phyloP scores from a whole-genome alignment of 345 rosid genomes.

The Diplotaxis tenuifolia region DNA sequence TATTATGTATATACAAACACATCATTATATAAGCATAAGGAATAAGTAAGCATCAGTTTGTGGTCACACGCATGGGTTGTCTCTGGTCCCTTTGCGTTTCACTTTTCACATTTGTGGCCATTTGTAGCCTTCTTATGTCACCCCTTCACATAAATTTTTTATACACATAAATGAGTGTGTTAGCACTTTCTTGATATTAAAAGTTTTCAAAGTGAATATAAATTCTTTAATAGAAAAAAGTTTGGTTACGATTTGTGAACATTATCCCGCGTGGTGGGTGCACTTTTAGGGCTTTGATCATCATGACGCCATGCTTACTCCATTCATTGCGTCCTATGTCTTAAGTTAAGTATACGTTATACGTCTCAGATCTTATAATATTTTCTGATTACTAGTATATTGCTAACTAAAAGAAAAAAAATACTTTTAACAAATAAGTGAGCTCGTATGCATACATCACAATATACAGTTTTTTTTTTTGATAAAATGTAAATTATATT shows the following conservation, averaged over 20 bases:
- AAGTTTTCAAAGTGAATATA: constrained; percentile 17
- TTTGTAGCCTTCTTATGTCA: constrained; percentile 40
- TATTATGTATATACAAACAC: not conserved
- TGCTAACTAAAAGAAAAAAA: not conserved
- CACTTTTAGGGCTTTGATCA: constrained; percentile 41
- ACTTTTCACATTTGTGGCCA: constrained; percentile 41
- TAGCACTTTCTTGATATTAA: constrained; percentile 31
- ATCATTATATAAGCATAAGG: constrained; percentile 16
- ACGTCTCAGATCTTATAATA: not conserved
- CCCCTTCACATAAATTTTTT: constrained; percentile 20
- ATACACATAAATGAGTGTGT: constrained; percentile 29
- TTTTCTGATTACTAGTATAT: not conserved
- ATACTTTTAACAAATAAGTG: not conserved
- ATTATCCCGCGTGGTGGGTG: constrained; percentile 29
- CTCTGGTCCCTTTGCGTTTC: constrained; percentile 54
- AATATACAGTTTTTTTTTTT: too few species aligned
- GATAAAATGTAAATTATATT: too few species aligned
- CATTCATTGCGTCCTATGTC: not conserved
- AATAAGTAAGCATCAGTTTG: constrained; percentile 40
- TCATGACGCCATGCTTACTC: constrained; percentile 40
- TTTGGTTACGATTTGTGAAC: constrained; percentile 30
- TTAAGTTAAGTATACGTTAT: too few species aligned
- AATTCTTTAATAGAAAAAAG: constrained; percentile 20
- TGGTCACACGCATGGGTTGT: constrained; percentile 91
- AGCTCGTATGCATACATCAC: not conserved